Evolutionary conservation across 495 filamentous ascomycete genomes (phyloP), one percentile per base, ranked within the genome.

Genomic region (Trichoderma erinaceum): DNA sequence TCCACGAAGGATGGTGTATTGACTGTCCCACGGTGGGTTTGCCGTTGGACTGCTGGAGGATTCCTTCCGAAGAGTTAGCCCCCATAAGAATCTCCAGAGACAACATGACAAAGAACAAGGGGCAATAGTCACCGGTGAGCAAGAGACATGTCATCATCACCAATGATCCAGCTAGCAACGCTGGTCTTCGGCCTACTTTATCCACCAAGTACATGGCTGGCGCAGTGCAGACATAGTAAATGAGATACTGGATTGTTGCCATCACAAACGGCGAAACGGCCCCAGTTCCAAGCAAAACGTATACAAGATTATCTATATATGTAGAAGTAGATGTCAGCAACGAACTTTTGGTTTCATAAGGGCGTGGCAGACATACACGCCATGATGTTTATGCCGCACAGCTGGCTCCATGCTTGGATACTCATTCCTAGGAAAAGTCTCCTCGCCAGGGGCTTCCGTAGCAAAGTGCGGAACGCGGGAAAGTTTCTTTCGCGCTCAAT

Each of bases 331-430:
- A 21, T 25, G 58, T 27, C 13, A 35, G 23, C 12, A 63, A 63
- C 1, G 29, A 4, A 4, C 13, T 15, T 27, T 1, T 3, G 13
- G 25, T 18, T 18, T 13, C 25, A 12, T 0, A 64, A 6, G 3
- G 11, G 2, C 16, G 63, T 21, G 38, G 15, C 65, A 10, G 66
- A 72, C 70, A 71, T 70, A 70, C 71, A 73, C 76, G 78, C 85
- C 87, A 91, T 91, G 65, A 91, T 85, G 71, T 93, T 92, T 82
- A 91, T 91, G 11, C 90, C 90, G 32, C 84, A 86, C 0, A 92
- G 80, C 71, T 94, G 78, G 12, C 82, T 86, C 90, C 90, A 92
- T 82, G 90, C 87, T 74, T 92, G 90, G 21, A 90, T 85, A 13
- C 15, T 12, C 56, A 61, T 11, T 2, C 56, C 56, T 21, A 29